Evolutionary conservation across 257 asterid genomes (phyloP).

Genomic region (Jacaranda mimosifolia): DNA sequence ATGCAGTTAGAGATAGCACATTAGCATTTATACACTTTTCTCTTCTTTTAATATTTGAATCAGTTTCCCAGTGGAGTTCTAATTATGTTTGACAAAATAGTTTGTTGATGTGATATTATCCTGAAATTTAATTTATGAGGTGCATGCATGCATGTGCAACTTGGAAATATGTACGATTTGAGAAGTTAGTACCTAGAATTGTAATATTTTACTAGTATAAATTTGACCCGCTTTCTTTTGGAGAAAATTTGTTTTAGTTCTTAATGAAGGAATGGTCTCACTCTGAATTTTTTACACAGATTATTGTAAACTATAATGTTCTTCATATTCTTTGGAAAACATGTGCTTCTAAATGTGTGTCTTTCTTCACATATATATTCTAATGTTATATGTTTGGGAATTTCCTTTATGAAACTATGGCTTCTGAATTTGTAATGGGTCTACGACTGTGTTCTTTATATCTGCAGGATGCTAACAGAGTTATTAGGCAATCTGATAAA

Average conservation of each 20-base stretch:
- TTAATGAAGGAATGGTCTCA: not conserved
- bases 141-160: not conserved
- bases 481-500: slow-evolving; percentile 78
- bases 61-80: not conserved
- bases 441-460: slow-evolving; percentile 32
- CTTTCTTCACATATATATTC: slow-evolving; percentile 2
- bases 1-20: not conserved
- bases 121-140: not conserved
- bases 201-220: not conserved
- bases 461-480: slow-evolving; percentile 82
- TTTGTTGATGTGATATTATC: not conserved
- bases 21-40: not conserved
- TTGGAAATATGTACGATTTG: not conserved
- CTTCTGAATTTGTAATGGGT: not conserved
- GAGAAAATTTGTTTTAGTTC: not conserved
- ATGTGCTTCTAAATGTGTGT: not conserved
- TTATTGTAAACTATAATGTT: not conserved
- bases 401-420: slow-evolving; percentile 6
- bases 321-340: not conserved
- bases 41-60: not conserved
- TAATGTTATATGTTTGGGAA: slow-evolving; percentile 3
- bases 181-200: not conserved
- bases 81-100: not conserved
- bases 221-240: not conserved
- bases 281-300: not conserved